Evolutionary conservation across 2,329 filamentous ascomycete genomes (phyloP), one percentile per base, ranked within the genome.

Genomic region (Shiraia sp.): DNA sequence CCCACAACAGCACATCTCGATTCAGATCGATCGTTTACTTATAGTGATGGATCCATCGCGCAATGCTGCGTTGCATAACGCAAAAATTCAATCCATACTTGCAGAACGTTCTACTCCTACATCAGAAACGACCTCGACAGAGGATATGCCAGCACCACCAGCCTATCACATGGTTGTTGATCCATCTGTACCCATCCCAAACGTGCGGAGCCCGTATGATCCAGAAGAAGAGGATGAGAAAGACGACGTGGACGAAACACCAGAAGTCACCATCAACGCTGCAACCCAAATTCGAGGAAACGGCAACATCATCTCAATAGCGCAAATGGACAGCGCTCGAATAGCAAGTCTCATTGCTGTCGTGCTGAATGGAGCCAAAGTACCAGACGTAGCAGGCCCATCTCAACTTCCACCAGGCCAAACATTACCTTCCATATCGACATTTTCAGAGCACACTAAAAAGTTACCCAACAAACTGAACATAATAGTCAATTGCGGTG

Each of bases 181-280:
- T 30, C 45, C 60, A 6, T 42, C 37, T 23, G 43, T 49, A 15
- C 47, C 55, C 12, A 51, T 53, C 31, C 45, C 55, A 19, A 55
- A 51, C 14, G 44, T 57, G 34, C 36, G 43, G n/a, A 55, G 42
- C 13, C 51, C 57, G 1, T 63, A 60, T 25, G 49, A 50, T 22
- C 17, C 43, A 8, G 40, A 54, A 31, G 44, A 53, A 15, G 55
- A 57, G n/a, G 46, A 52, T 14, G 47, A 55, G 22, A 41, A 49
- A 14, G 50, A 59, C 15, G 45, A 49, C n/a, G n/a, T n/a, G 6
- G 53, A 57, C 12, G 53, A 60, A 3, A 49, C 36, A 8, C 61
- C 60, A n/a, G 63, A 67, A 40, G 49, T 68, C 26, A 67, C 57
- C 14, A 55, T 68, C 40, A 68, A 68, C 42, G 61, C 65, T 6